These are phyloP conservation scores for Lactarius indigo DNA, from an alignment of 768 basidiomycete species.

Conservation along the genomic window DNA sequence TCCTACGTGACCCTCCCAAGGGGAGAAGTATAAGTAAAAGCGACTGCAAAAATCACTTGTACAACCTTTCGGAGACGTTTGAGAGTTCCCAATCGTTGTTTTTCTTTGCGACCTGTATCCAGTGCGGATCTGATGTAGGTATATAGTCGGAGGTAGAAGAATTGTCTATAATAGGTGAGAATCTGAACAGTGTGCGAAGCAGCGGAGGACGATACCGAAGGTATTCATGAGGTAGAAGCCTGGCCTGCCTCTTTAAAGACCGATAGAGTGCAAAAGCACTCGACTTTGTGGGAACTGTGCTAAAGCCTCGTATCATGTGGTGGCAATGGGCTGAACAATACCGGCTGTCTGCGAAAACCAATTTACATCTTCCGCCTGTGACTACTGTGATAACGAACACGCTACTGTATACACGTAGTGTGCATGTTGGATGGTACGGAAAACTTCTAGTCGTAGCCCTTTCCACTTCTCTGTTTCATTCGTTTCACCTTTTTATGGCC, in stretches of 20 bases:
- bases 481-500: constrained; percentile 79
- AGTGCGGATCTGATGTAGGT: constrained; percentile 56
- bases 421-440: not conserved
- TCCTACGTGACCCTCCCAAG: constrained; percentile 39
- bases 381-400: not conserved
- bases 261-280: constrained; percentile 37
- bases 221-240: constrained; percentile 43
- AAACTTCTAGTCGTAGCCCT: constrained; percentile 70
- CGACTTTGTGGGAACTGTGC: constrained; percentile 5
- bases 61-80: constrained; percentile 53
- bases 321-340: not conserved
- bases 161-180: constrained; percentile 42
- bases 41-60: not conserved
- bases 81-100: constrained; percentile 39
- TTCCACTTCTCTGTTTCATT: constrained; percentile 87
- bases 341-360: not conserved
- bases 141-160: constrained; percentile 56
- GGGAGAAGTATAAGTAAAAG: constrained; percentile 1
- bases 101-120: constrained; percentile 31
- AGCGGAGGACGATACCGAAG: constrained; percentile 37
- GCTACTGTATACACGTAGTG: not conserved
- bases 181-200: not conserved
- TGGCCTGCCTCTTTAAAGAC: constrained; percentile 40
- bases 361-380: not conserved
- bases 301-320: not conserved